Percentiles rank a stretch among this genome's conserved stretches.
phyloP scores from a whole-genome alignment of 345 rosid genomes.

The Salix udensis region DNA sequence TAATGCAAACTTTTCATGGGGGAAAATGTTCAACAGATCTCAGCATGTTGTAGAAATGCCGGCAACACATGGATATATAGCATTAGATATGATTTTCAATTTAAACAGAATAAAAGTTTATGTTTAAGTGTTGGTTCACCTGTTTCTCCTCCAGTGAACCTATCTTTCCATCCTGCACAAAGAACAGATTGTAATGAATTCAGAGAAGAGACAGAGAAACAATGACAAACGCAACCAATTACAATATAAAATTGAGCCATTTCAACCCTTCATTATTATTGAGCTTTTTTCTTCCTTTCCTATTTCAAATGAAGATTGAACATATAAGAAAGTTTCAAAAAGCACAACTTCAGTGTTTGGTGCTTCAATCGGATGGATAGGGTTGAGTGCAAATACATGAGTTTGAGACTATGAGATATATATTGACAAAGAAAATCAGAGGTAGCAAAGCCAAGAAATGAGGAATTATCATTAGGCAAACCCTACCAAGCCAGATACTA shows the following conservation, averaged over 20 bases:
- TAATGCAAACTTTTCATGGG: neutral
- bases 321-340: neutral
- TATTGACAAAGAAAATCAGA: neutral
- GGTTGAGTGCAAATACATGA: neutral
- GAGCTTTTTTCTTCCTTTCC: neutral
- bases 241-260: neutral
- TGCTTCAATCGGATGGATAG: neutral
- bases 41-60: neutral
- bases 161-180: constrained; percentile 76
- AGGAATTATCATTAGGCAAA: neutral
- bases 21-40: neutral
- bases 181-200: neutral
- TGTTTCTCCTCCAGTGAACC: constrained; percentile 74
- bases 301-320: neutral
- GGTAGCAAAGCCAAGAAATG: neutral
- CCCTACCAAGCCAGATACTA: constrained; percentile 71
- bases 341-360: neutral
- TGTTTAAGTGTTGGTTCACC: constrained; percentile 39
- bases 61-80: neutral
- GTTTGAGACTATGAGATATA: neutral
- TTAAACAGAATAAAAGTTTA: neutral
- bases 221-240: neutral
- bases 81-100: neutral
- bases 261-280: neutral
- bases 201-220: neutral